These are phyloP conservation scores for Paraphaeosphaeria sporulosa DNA, from an alignment of 2,329 filamentous ascomycete genomes.

Conservation along the genomic window DNA sequence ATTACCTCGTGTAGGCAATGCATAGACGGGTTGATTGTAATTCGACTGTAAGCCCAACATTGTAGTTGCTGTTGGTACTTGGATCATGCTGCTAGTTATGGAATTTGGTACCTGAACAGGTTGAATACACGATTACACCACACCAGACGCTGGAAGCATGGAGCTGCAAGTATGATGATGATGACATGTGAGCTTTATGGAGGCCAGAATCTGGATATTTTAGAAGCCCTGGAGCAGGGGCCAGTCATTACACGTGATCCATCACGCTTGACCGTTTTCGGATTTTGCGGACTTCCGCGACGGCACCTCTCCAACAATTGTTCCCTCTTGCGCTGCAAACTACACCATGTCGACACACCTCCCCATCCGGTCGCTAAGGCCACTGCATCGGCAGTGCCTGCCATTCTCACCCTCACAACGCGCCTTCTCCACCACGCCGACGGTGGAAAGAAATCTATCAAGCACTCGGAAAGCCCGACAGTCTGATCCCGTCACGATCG, in stretches of 20 bases:
- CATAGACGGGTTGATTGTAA: too few species aligned
- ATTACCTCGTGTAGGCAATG: too few species aligned
- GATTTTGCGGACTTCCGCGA: constrained; percentile 2
- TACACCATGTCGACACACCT: constrained; percentile 37
- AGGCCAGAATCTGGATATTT: not conserved
- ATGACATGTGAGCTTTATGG: not conserved
- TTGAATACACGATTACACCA: not conserved
- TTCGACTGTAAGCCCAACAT: too few species aligned
- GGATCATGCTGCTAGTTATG: not conserved
- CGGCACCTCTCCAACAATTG: constrained; percentile 1
- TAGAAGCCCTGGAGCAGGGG: not conserved
- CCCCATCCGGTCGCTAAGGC: constrained; percentile 32
- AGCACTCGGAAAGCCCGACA: not conserved
- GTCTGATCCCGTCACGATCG: constrained; percentile 4
- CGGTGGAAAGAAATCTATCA: constrained; percentile 13
- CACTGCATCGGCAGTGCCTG: constrained; percentile 38
- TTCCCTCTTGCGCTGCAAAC: not conserved
- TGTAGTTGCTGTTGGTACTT: not conserved
- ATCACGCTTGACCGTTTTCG: not conserved
- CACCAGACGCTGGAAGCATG: not conserved
- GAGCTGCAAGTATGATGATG: not conserved
- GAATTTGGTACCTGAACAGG: not conserved
- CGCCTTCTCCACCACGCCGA: constrained; percentile 36
- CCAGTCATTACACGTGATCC: not conserved
- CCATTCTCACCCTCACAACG: constrained; percentile 28